A percentile compares a stretch with the other conserved stretches of the same genome.
Evolutionary conservation across 257 asterid genomes (phyloP).

Genomic region (Solanum sejunctum): DNA sequence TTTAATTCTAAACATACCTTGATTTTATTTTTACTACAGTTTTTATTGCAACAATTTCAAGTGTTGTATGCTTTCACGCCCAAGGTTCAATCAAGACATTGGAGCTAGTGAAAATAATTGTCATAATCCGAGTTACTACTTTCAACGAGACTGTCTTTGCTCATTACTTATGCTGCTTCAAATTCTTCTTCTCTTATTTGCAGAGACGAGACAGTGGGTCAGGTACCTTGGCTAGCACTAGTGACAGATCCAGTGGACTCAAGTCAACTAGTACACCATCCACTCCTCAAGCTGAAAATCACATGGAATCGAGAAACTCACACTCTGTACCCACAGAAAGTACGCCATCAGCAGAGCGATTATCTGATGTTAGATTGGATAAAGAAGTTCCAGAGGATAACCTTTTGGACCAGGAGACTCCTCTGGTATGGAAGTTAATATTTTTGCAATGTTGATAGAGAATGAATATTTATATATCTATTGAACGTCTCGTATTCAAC

Average conservation of each 20-base stretch:
- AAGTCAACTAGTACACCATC: conserved; percentile 78
- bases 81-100: neutral
- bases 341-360: conserved; percentile 42
- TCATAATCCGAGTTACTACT: neutral
- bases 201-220: conserved; percentile 79
- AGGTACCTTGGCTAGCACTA: conserved; percentile 73
- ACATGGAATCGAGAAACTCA: conserved; percentile 54
- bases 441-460: neutral
- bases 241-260: conserved; percentile 90
- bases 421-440: conserved; percentile 45
- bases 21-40: neutral
- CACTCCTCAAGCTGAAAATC: conserved; percentile 82
- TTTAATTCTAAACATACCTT: neutral
- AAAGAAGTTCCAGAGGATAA: conserved; percentile 50
- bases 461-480: neutral
- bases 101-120: neutral
- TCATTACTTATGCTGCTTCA: conserved; percentile 7
- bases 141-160: neutral
- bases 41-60: neutral
- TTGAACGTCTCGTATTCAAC: neutral
- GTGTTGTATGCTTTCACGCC: neutral
- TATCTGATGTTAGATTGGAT: conserved; percentile 42
- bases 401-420: conserved; percentile 54
- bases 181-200: neutral
- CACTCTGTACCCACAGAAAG: conserved; percentile 59